Evolutionary conservation across 257 asterid genomes (phyloP).

Genomic region (Nicotiana obtusifolia): DNA sequence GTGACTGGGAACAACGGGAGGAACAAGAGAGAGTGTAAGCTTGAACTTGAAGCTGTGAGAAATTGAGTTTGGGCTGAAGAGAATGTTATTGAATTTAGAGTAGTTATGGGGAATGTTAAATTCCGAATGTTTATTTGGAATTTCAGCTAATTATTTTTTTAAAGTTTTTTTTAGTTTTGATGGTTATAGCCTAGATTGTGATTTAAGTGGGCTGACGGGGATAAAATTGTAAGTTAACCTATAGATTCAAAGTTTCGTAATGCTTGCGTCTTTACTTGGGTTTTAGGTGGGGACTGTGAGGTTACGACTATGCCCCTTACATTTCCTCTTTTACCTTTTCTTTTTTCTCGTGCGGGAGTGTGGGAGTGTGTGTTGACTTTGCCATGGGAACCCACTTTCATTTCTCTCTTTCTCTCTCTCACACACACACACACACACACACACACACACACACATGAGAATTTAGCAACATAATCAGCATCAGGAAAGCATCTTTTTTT

Average conservation of each 20-base stretch:
- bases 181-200: conserved; percentile 16
- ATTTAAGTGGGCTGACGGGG: conserved; percentile 23
- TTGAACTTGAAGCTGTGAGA: neutral
- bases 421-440: neutral
- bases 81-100: conserved; percentile 1
- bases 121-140: neutral
- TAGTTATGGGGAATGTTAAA: conserved; percentile 2
- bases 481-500: no score
- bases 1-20: neutral
- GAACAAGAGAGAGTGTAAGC: neutral
- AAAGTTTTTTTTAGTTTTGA: neutral
- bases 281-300: conserved; percentile 23
- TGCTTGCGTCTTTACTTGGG: conserved; percentile 4
- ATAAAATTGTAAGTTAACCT: conserved; percentile 22
- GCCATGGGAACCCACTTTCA: neutral
- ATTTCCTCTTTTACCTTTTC: neutral
- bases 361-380: neutral
- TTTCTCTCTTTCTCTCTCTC: neutral
- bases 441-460: neutral
- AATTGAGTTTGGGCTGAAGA: neutral
- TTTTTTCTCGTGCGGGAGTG: neutral
- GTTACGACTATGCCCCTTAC: conserved; percentile 20
- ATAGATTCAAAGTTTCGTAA: conserved; percentile 16
- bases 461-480: no score
- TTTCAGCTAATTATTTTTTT: neutral